Percentiles rank a stretch among this genome's conserved stretches.
Evolutionary conservation across 2,329 filamentous ascomycete genomes (phyloP).

Genomic region (Aureobasidium sp.): DNA sequence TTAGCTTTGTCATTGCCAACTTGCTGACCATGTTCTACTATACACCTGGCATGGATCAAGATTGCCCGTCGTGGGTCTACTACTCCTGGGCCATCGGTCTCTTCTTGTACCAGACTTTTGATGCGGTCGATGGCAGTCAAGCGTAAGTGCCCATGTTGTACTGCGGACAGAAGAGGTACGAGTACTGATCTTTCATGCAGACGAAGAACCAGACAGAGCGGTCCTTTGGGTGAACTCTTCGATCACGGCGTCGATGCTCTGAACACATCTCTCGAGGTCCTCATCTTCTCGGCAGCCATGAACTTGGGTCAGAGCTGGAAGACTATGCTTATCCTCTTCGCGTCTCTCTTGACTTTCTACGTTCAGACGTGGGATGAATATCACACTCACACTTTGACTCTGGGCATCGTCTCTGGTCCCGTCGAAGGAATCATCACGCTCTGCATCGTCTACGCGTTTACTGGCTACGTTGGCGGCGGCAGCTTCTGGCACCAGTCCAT

Average conservation of each 20-base stretch:
- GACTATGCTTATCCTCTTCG: conserved; percentile 77
- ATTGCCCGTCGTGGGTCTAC: conserved; percentile 95
- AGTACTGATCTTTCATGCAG: conserved; percentile 36
- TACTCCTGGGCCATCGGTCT: conserved; percentile 81
- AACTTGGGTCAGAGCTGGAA: conserved; percentile 91
- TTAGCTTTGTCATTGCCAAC: conserved; percentile 83
- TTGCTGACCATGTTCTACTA: conserved; percentile 92
- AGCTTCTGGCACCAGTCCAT: conserved; percentile 89
- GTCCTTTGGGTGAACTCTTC: conserved; percentile 90
- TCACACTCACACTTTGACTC: conserved; percentile 89
- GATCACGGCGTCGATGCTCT: conserved; percentile 96
- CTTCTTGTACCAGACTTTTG: conserved; percentile 96
- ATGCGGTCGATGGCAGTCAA: conserved; percentile 90
- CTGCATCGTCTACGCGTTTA: conserved; percentile 72
- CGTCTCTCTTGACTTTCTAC: conserved; percentile 88
- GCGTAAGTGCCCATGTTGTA: conserved; percentile 53
- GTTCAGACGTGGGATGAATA: conserved; percentile 99
- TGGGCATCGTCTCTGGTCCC: conserved; percentile 86
- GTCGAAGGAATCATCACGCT: conserved; percentile 90
- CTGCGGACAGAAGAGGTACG: not conserved
- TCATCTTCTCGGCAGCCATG: conserved; percentile 86
- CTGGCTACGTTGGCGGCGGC: conserved; percentile 76
- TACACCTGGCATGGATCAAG: conserved; percentile 84
- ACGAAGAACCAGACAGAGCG: conserved; percentile 82
- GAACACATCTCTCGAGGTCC: conserved; percentile 88